Conservation (phyloP, 78 protist genomes). For the Acrasis kona region DNA sequence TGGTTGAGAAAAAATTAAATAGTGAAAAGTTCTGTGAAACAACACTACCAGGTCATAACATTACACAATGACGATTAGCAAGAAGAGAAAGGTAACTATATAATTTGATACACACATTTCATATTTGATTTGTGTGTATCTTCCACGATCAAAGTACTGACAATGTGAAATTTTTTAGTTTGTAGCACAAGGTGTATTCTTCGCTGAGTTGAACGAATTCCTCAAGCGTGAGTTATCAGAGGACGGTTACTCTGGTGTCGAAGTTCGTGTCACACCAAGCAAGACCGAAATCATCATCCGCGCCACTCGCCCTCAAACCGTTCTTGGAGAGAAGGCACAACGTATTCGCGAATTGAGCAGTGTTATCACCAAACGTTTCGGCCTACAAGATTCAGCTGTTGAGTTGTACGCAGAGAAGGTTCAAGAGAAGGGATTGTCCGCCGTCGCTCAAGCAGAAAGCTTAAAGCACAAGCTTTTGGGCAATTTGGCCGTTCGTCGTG, state of each 20-base stretch:
- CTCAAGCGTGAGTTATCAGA: conserved; percentile 91
- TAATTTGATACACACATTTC: no score
- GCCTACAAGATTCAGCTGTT: conserved; percentile 79
- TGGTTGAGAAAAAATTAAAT: no score
- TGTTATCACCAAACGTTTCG: conserved; percentile 96
- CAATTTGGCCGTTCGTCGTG: conserved; percentile 94
- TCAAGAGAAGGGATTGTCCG: conserved; percentile 93
- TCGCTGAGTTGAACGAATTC: conserved; percentile 98
- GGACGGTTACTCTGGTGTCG: conserved; percentile 96
- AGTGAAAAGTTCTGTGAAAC: no score
- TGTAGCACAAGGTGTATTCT: conserved; percentile 97
- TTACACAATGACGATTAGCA: no score
- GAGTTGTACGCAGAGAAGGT: conserved; percentile 93
- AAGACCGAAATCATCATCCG: conserved; percentile 97
- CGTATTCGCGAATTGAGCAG: conserved; percentile 96
- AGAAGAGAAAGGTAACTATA: no score
- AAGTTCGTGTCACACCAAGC: conserved; percentile 88
- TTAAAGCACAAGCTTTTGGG: conserved; percentile 90
- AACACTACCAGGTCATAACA: no score
- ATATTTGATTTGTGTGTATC: no score
- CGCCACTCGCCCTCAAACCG: conserved; percentile 91
- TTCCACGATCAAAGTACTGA: no score
- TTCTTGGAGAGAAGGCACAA: conserved; percentile 92
- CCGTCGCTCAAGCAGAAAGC: conserved; percentile 98
- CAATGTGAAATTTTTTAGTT: conserved; percentile 86